Evolutionary conservation across 2,329 filamentous ascomycete genomes (phyloP).

Genomic region (Xylaria sp.): DNA sequence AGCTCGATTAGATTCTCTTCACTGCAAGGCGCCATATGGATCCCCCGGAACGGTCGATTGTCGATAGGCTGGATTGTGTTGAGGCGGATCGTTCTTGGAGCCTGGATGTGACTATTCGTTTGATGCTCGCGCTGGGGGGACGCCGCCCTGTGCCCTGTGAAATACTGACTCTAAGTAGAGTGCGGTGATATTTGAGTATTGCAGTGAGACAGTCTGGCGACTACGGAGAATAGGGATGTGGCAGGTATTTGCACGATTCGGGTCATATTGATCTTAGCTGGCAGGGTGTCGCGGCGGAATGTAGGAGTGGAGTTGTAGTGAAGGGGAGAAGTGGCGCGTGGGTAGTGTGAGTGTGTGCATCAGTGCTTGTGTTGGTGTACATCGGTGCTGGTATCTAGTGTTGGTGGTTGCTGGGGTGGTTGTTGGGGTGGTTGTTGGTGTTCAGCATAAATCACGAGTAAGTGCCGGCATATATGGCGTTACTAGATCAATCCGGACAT

Average conservation of each 20-base stretch:
- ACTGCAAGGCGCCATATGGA: slow-evolving; percentile 31
- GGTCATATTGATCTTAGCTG: not conserved
- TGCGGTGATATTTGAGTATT: not conserved
- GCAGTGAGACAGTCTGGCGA: not conserved
- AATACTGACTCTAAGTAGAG: not conserved
- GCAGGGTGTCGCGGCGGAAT: not conserved
- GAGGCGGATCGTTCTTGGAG: not conserved
- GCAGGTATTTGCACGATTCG: not conserved
- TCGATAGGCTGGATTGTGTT: not conserved
- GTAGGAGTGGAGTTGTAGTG: not conserved
- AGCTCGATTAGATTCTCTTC: slow-evolving; percentile 36
- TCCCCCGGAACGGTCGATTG: not conserved
- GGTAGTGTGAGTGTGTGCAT: not conserved
- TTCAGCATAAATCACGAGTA: not conserved
- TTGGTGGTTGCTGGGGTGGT: not conserved
- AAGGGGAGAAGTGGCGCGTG: not conserved
- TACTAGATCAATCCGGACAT: no score
- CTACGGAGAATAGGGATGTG: not conserved
- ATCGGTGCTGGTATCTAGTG: not conserved
- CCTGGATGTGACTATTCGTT: not conserved
- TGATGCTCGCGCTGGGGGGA: not conserved
- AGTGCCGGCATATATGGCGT: no score
- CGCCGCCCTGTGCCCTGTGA: not conserved
- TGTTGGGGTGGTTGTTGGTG: not conserved
- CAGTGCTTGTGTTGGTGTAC: not conserved